Conservation (phyloP, 1,284 basidiomycete genomes). For the Peniophora sp. region DNA sequence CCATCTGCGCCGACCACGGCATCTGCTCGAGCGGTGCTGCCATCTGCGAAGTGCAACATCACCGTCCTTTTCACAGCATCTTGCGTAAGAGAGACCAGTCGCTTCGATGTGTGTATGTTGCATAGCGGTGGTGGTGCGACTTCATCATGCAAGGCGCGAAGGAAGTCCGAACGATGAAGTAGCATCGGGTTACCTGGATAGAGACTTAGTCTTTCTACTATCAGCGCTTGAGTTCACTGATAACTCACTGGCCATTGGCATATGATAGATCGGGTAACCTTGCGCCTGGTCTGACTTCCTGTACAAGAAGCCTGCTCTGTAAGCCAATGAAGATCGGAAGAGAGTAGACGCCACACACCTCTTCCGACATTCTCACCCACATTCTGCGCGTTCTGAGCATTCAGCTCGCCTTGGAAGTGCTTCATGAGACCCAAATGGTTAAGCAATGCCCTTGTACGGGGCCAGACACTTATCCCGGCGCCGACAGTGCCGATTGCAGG, state of each 20-base stretch:
- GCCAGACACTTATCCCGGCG: slow-evolving; percentile 30
- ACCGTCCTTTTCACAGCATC: slow-evolving; percentile 19
- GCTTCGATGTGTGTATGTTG: slow-evolving; percentile 24
- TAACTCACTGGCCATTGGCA: slow-evolving; percentile 10
- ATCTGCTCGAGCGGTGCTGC: slow-evolving; percentile 37
- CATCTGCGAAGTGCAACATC: slow-evolving; percentile 36
- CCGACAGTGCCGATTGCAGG: slow-evolving; percentile 27
- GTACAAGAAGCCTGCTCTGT: slow-evolving; percentile 10
- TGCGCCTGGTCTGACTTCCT: slow-evolving; percentile 12
- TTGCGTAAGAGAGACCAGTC: slow-evolving; percentile 21
- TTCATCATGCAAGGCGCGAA: neutral
- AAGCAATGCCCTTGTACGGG: slow-evolving; percentile 21
- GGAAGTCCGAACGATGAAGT: slow-evolving; percentile 3
- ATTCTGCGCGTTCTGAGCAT: slow-evolving; percentile 2
- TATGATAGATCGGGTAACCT: slow-evolving; percentile 11
- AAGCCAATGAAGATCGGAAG: neutral
- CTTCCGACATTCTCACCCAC: neutral
- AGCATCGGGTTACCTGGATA: slow-evolving; percentile 2
- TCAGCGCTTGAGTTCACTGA: no score
- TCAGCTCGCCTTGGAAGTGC: slow-evolving; percentile 24
- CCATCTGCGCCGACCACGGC: slow-evolving; percentile 49
- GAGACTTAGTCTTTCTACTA: no score
- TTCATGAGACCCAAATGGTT: slow-evolving; percentile 25
- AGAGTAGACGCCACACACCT: no score
- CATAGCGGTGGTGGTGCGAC: slow-evolving; percentile 18